Percentiles rank a stretch among this genome's conserved stretches.
Conservation (phyloP, 176 grass and related monocot species). For the Triticum urartu region DNA sequence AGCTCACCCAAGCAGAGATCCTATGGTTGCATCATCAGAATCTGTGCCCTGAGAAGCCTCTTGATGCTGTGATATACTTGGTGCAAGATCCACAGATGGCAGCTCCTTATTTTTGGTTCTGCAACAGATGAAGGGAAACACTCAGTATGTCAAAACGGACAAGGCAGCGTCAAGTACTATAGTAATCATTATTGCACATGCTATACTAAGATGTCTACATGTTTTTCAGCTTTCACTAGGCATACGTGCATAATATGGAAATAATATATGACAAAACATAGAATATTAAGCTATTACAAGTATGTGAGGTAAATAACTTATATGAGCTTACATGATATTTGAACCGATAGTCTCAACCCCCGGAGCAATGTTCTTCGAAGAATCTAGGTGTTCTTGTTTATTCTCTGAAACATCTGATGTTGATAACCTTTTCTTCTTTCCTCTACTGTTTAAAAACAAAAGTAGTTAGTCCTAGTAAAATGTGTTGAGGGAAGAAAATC, state of each 20-base stretch:
- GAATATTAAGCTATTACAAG: neutral
- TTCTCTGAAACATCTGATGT: conserved; percentile 1
- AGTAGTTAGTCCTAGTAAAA: conserved; percentile 13
- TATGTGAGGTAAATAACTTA: neutral
- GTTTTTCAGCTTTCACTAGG: neutral
- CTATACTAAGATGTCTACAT: neutral
- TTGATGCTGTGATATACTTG: conserved; percentile 31
- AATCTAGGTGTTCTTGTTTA: conserved; percentile 21
- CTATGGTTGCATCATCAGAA: conserved; percentile 59
- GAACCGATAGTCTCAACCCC: conserved; percentile 14
- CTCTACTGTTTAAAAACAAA: conserved; percentile 33
- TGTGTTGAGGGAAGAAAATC: neutral
- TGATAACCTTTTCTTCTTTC: conserved; percentile 42
- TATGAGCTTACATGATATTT: conserved; percentile 36
- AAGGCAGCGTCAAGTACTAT: neutral
- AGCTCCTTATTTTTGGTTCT: conserved; percentile 45
- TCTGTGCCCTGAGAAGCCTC: conserved; percentile 35
- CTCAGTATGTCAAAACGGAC: neutral
- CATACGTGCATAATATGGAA: neutral
- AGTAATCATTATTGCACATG: neutral
- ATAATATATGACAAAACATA: neutral
- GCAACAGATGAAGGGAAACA: neutral
- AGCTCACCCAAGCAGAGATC: conserved; percentile 68
- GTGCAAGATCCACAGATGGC: conserved; percentile 14
- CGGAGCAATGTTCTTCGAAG: neutral